Conservation (phyloP, 768 basidiomycete species). For the Lactarius pseudohatsudake region DNA sequence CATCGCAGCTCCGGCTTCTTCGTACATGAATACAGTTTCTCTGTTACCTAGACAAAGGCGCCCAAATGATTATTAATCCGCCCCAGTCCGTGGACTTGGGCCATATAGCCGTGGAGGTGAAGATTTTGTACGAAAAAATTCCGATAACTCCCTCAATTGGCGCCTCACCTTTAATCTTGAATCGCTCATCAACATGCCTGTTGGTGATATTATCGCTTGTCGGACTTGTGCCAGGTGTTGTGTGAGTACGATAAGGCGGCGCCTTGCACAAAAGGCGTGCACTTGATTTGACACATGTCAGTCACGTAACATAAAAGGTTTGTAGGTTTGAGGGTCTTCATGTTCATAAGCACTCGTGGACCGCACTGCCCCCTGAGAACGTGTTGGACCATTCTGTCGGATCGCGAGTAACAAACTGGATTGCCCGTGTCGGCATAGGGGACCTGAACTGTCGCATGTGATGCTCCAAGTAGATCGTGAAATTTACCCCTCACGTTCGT, state of each 20-base stretch:
- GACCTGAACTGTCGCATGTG: slow-evolving; percentile 13
- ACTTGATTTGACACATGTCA: neutral
- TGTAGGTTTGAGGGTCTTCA: slow-evolving; percentile 18
- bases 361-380: slow-evolving; percentile 16
- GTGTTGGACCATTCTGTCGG: slow-evolving; percentile 11
- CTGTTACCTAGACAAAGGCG: neutral
- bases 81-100: neutral
- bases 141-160: neutral
- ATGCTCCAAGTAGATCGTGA: slow-evolving; percentile 12
- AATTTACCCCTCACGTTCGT: slow-evolving; percentile 23
- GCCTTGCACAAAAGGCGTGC: slow-evolving; percentile 18
- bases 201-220: slow-evolving; percentile 9
- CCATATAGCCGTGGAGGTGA: slow-evolving; percentile 13
- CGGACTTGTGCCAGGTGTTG: slow-evolving; percentile 7
- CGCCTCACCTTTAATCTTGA: slow-evolving; percentile 4
- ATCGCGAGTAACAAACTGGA: slow-evolving; percentile 14
- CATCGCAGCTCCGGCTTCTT: neutral
- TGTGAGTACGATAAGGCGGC: slow-evolving; percentile 1
- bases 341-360: slow-evolving; percentile 14
- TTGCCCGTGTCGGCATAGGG: slow-evolving; percentile 15
- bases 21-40: neutral
- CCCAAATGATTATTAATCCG: neutral
- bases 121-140: slow-evolving; percentile 18
- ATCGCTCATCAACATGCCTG: slow-evolving; percentile 3
- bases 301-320: slow-evolving; percentile 21